Base-by-base conservation (phyloP, 371 early-diverging fungal genomes). In the Mucor lusitanicus region DNA sequence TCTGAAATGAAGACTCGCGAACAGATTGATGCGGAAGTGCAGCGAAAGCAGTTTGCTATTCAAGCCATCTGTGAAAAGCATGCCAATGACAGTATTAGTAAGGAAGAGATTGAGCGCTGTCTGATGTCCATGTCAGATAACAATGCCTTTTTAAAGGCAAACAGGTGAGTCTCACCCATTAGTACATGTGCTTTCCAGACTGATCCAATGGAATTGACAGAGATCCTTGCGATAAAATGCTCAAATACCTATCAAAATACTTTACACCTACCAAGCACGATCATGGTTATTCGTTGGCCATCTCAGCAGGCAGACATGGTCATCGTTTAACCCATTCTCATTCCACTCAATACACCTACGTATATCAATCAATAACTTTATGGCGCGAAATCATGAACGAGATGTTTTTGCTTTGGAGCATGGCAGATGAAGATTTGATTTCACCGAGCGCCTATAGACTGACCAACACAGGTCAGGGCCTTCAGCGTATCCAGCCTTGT, bases 301-400 rank as follows among this genome's bases (percentile, higher is more conserved):
- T 98, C 59, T 79, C 81, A 28, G 81, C 86, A 12, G 99, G 99
- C 21, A 70, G 87, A 40, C 83, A 86, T 32, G 98, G 98, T 3
- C 95, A 97, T 57, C 88, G 99, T 19, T 82, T 98, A 35, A 90
- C 96, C 6, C 99, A 98, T 70, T 87, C 87, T 59, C 99, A 98
- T 73, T 82, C 90, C 42, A 91, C 86, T 35, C 98, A 98, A 80
- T 98, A 91, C 79, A 82, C 87, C 59, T 98, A 97, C 75, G 98
- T 97, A 54, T 83, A 90, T 61, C 98, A 98, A 83, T 94, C 97
- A 3, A 81, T 98, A 37, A 87, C 90, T 7, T 81, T 98, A 53
- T 98, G 99, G 98, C 87, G 96, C 8, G 97, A 97, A 73, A 92
- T 98, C 61, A 84, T 93, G 58, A 90, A 98, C 78, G 97, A 98